Evolutionary conservation across 331 rosid genomes (phyloP).

Genomic region (Arachis monticola): DNA sequence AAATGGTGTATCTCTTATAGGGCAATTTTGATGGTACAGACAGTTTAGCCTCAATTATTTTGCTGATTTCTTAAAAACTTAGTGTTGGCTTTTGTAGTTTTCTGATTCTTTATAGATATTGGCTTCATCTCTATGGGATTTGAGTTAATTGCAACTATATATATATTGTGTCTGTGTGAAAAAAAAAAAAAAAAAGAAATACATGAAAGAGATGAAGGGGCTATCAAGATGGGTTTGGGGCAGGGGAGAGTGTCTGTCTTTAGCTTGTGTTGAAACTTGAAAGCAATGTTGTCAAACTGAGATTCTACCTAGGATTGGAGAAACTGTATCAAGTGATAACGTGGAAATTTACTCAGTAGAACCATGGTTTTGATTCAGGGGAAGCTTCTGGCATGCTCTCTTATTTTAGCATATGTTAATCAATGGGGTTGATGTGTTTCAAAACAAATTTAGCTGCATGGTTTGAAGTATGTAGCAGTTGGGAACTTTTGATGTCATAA

Average conservation of each 20-base stretch:
- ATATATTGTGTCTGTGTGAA: too few species aligned
- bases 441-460: not conserved
- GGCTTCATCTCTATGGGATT: constrained; percentile 3
- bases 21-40: constrained; percentile 7
- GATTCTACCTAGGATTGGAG: not conserved
- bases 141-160: not conserved
- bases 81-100: constrained; percentile 1
- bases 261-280: not conserved
- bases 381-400: not conserved
- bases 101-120: constrained; percentile 3
- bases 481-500: constrained; percentile 1
- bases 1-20: not conserved
- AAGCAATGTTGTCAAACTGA: constrained; percentile 6
- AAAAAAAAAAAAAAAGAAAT: too few species aligned
- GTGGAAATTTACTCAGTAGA: not conserved
- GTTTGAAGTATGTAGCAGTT: constrained; percentile 20
- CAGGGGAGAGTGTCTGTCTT: constrained; percentile 9
- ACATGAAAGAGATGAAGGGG: constrained; percentile 7
- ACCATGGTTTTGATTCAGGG: not conserved
- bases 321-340: not conserved
- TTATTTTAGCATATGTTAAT: not conserved
- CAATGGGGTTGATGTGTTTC: constrained; percentile 13
- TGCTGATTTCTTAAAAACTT: constrained; percentile 1
- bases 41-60: constrained; percentile 15
- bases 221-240: not conserved